Base-by-base conservation (phyloP, 257 asterid species). In the Solanum tarapatanum region DNA sequence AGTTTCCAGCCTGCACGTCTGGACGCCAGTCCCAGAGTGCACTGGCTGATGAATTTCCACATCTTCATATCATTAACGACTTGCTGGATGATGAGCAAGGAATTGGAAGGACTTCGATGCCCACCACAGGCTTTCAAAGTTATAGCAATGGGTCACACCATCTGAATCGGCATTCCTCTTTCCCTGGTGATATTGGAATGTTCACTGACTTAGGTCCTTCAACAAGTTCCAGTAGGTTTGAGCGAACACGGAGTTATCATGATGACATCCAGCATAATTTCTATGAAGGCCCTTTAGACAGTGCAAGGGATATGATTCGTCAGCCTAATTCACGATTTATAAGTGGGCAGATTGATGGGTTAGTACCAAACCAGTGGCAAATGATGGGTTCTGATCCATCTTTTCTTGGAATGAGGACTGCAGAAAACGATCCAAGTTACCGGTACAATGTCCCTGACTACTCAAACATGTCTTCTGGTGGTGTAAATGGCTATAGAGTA, bases 21-120 rank as follows among this genome's bases (percentile, higher is more conserved):
- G 93, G 95, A 51, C 95, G 93, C 83, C 95, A 92, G 82, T 88
- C 87, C 89, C 91, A 92, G 12, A 85, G 84, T 33, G 66, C 62
- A 11, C 23, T 89, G 58, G 91, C 87, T 1, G 97, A 94, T 55
- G 93, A 91, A 84, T 91, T 91, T 86, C 93, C 93, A n/a, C 93
- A 91, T 86, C 90, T 96, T 37, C 96, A 91, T 91, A 95, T 96
- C 89, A 96, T 96, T 89, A 96, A 96, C 7, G 98, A 95, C 87
- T 90, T 96, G 91, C 96, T 96, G 11, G 98, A 95, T 30, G 98
- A 96, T 17, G 98, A 94, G 85, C 92, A 91, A 43, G 98, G 94
- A 35, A 84, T 87, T 3, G 95, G 96, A 84, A 90, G 84, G 85
- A 75, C 84, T 6, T 85, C 91, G 55, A 64, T 87, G 23, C 87